A percentile compares a stretch with the other conserved stretches of the same genome.
These are phyloP conservation scores for Paramecium pentaurelia DNA, from an alignment of 73 alveolate genomes.

Conservation along the genomic window DNA sequence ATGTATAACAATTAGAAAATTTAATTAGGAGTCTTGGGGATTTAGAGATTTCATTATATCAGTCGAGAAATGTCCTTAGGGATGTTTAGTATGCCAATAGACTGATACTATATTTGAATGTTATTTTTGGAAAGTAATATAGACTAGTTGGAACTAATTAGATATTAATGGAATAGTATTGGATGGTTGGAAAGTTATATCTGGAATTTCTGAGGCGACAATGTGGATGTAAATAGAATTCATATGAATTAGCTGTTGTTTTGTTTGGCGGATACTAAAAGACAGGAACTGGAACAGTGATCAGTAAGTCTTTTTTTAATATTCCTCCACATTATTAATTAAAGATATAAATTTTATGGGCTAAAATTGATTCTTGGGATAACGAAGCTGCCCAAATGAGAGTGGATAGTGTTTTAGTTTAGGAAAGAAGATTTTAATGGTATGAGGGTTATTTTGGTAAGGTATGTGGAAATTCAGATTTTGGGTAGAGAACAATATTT, in stretches of 20 bases:
- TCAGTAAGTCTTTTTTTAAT: neutral
- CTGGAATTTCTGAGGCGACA: neutral
- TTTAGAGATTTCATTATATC: neutral
- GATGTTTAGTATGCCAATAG: neutral
- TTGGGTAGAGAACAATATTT: neutral
- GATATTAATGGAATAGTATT: neutral
- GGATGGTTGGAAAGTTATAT: neutral
- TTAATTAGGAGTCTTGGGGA: constrained; percentile 36
- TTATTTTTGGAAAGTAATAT: neutral
- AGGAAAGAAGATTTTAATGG: no score
- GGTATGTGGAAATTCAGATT: neutral
- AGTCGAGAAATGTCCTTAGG: constrained; percentile 2
- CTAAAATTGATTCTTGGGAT: constrained; percentile 29
- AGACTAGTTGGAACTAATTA: neutral
- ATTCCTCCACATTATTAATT: neutral
- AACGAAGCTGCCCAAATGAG: neutral
- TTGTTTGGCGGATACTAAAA: neutral
- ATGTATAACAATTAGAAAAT: neutral
- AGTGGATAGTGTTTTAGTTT: neutral
- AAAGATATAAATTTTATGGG: neutral
- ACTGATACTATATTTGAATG: neutral
- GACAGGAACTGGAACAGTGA: neutral
- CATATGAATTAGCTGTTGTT: neutral
- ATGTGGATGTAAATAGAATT: neutral
- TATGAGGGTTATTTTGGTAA: neutral